A percentile compares a stretch with the other conserved stretches of the same genome.
phyloP scores from a whole-genome alignment of 1,284 basidiomycete species.

The Grifola frondosa region DNA sequence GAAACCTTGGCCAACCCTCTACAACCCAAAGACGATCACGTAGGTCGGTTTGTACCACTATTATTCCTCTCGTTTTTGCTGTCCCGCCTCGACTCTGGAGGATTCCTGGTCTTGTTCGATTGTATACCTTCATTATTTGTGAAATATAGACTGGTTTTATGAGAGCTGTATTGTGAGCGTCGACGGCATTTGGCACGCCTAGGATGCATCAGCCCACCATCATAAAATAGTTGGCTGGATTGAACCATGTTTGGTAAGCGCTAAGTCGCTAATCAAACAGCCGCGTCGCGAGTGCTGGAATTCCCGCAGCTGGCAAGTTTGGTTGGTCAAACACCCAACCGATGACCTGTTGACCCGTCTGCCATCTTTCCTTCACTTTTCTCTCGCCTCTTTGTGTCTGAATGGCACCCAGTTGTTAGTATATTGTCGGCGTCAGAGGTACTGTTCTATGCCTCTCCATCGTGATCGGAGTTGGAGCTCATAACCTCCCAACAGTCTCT shows the following conservation, averaged over 20 bases:
- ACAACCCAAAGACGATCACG: no score
- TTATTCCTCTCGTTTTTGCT: slow-evolving; percentile 5
- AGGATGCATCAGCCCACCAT: no score
- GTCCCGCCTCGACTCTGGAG: no score
- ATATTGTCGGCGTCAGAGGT: slow-evolving; percentile 27
- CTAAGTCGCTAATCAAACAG: slow-evolving; percentile 25
- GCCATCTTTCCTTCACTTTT: slow-evolving; percentile 7
- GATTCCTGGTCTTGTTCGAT: not conserved
- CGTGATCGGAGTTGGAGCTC: slow-evolving; percentile 11
- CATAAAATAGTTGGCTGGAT: no score
- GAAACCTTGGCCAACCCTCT: no score
- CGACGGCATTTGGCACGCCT: no score
- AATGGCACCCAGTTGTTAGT: slow-evolving; percentile 30
- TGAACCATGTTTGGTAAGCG: slow-evolving; percentile 26
- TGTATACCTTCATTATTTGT: not conserved
- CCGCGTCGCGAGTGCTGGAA: slow-evolving; percentile 17
- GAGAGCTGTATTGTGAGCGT: no score
- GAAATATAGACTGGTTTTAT: no score
- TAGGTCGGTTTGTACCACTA: no score
- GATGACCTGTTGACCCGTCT: slow-evolving; percentile 23
- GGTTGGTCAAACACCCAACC: slow-evolving; percentile 17
- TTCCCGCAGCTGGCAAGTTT: slow-evolving; percentile 11
- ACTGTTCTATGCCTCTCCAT: slow-evolving; percentile 3
- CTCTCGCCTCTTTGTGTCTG: slow-evolving; percentile 18
- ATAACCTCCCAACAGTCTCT: slow-evolving; percentile 16